Evolutionary conservation across 768 basidiomycete genomes (phyloP).

Genomic region (Mycena indigotica): DNA sequence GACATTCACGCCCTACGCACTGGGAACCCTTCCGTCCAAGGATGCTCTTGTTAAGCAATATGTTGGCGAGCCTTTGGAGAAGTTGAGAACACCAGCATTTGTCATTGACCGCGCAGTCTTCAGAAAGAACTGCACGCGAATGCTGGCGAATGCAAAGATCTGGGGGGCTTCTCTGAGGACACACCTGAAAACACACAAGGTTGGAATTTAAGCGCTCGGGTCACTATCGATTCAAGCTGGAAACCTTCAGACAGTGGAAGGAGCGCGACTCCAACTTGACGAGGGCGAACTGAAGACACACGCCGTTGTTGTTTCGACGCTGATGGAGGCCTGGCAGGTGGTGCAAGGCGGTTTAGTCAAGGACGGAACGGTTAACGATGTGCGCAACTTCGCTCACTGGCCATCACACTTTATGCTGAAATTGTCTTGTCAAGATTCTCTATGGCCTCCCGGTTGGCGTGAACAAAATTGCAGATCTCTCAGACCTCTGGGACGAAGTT

Average conservation of each 20-base stretch:
- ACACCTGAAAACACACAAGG: constrained; percentile 87
- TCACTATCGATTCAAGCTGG: constrained; percentile 10
- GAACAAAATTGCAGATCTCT: constrained; percentile 75
- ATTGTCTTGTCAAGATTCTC: constrained; percentile 55
- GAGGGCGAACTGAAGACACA: constrained; percentile 55
- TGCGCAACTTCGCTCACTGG: constrained; percentile 35
- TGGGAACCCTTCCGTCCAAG: constrained; percentile 47
- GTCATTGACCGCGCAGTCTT: constrained; percentile 77
- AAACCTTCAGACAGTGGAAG: constrained; percentile 65
- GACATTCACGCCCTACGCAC: constrained; percentile 40
- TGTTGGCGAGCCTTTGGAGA: constrained; percentile 55
- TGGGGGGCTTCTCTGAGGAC: constrained; percentile 77
- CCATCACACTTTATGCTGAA: constrained; percentile 1
- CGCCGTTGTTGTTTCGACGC: constrained; percentile 77
- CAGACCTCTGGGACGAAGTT: constrained; percentile 58
- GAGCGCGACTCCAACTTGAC: constrained; percentile 66
- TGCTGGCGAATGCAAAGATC: constrained; percentile 65
- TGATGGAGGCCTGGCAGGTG: constrained; percentile 81
- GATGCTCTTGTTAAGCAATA: constrained; percentile 55
- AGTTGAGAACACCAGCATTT: constrained; percentile 74
- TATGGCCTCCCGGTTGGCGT: constrained; percentile 74
- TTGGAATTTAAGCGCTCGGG: constrained; percentile 24
- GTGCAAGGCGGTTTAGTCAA: constrained; percentile 65
- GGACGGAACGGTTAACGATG: constrained; percentile 78
- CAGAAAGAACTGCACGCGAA: constrained; percentile 69